Conservation (phyloP, 345 rosid species). For the Arabidopsis arenosa region DNA sequence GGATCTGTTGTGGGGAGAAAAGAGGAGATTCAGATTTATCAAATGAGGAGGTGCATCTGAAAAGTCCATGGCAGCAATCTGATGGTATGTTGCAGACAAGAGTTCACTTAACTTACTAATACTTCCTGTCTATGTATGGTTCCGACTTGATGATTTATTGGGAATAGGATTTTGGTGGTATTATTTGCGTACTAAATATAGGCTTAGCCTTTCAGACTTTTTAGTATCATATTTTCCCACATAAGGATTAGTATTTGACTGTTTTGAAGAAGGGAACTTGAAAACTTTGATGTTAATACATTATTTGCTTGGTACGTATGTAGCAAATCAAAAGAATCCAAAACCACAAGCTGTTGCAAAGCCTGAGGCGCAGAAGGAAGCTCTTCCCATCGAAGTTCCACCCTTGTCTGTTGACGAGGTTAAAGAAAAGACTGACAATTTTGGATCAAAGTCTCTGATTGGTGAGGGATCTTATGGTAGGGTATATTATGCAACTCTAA, state of each 20-base stretch:
- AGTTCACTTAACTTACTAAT: conserved; percentile 14
- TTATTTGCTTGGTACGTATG: conserved; percentile 12
- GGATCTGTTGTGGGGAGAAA: conserved; percentile 80
- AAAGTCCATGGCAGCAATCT: conserved; percentile 56
- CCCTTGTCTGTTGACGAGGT: conserved; percentile 75
- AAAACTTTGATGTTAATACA: conserved; percentile 10
- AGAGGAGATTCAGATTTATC: conserved; percentile 64
- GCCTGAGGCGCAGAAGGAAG: conserved; percentile 67
- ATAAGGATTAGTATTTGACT: neutral
- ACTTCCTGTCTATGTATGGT: neutral
- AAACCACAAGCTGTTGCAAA: conserved; percentile 61
- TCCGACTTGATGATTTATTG: conserved; percentile 4
- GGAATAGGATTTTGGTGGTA: neutral
- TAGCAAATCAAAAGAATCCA: conserved; percentile 57
- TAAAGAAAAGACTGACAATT: conserved; percentile 83
- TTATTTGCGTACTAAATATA: neutral
- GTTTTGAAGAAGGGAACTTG: conserved; percentile 2
- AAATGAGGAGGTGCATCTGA: conserved; percentile 57
- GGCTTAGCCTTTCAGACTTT: conserved; percentile 9
- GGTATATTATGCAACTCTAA: conserved; percentile 75
- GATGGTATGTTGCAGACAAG: conserved; percentile 55
- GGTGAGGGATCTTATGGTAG: conserved; percentile 96
- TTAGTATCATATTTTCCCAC: conserved; percentile 1
- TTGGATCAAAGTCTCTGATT: conserved; percentile 85
- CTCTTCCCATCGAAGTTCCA: conserved; percentile 81